Base-by-base conservation (phyloP, 2,329 filamentous ascomycete species). In the Catunica adiposa region DNA sequence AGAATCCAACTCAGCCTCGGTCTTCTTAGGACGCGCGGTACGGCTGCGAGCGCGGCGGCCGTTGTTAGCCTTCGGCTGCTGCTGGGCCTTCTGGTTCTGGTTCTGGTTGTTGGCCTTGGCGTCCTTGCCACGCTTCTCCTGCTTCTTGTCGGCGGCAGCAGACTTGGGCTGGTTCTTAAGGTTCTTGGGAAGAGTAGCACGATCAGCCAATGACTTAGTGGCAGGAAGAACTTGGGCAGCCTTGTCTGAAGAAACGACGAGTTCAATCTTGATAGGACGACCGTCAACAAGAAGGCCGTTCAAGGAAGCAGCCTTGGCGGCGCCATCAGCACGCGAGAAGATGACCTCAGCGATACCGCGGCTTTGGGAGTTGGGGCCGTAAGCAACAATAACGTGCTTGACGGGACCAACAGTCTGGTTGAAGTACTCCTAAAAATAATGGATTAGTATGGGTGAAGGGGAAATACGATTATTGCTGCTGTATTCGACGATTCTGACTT, bases 201-300 rank as follows among this genome's bases (percentile, higher is more conserved):
- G 89, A 64, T 97, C 89, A 56, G 83, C 83, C 44, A 97, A 79
- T 15, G 81, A 76, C 76, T 84, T 80, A 3, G 80, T 73, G 47
- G 80, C 70, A 1, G 84, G 78, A 50, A 79, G 75, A 20, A 86
- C 76, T 60, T 80, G 75, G 37, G 85, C 80, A 50, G 83, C 82
- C 62, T 80, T 78, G 48, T 81, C 80, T 51, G 86, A 86, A 65
- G 86, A 84, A 60, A 95, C 79, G 56, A 98, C 80, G 60, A 98
- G 83, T 70, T 97, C 90, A 64, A 98, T 89, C 82, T 90, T 95
- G 74, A 98, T 90, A 25, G 89, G 86, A 62, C 82, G 81, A 65
- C 83, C 83, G 70, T 98, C 92, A 59, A 98, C 89, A 55, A 92
- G 80, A 58, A 96, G 79, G 60, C 89, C 89, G 64, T 98, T 94